A percentile compares a stretch with the other conserved stretches of the same genome.
Conservation (phyloP, 208 protist species). For the Trypanosoma melophagium region DNA sequence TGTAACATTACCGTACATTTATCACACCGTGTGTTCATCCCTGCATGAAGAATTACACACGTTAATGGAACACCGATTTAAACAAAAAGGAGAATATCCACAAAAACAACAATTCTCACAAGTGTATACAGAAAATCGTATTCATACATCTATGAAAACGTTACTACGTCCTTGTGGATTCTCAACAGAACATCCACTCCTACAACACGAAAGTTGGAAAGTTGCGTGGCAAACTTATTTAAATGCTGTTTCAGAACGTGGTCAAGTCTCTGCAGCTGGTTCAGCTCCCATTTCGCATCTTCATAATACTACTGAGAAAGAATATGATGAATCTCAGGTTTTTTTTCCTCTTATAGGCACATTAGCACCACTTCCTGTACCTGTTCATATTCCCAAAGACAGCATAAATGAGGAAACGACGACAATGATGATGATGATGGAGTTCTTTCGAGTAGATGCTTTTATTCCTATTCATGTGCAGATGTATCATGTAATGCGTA, state of each 20-base stretch:
- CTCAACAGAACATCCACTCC: slow-evolving; percentile 12
- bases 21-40: slow-evolving; percentile 19
- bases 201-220: slow-evolving; percentile 40
- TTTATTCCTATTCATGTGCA: slow-evolving; percentile 53
- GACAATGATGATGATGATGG: slow-evolving; percentile 21
- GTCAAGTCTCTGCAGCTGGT: slow-evolving; percentile 6
- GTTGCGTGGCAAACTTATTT: slow-evolving; percentile 23
- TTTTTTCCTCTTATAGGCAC: slow-evolving; percentile 5
- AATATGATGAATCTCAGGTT: neutral
- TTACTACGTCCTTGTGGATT: slow-evolving; percentile 31
- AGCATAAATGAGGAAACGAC: neutral
- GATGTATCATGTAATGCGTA: slow-evolving; percentile 47
- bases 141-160: neutral
- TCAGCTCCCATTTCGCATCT: neutral
- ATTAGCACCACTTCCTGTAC: slow-evolving; percentile 1
- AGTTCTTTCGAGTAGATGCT: slow-evolving; percentile 58
- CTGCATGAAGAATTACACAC: slow-evolving; percentile 8
- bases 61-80: neutral
- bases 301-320: neutral
- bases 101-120: no score
- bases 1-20: slow-evolving; percentile 28
- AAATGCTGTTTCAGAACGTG: slow-evolving; percentile 6
- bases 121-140: no score
- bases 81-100: neutral
- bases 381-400: neutral